Conservation (phyloP, 2,329 filamentous ascomycete genomes). For the Colletotrichum abscissum region DNA sequence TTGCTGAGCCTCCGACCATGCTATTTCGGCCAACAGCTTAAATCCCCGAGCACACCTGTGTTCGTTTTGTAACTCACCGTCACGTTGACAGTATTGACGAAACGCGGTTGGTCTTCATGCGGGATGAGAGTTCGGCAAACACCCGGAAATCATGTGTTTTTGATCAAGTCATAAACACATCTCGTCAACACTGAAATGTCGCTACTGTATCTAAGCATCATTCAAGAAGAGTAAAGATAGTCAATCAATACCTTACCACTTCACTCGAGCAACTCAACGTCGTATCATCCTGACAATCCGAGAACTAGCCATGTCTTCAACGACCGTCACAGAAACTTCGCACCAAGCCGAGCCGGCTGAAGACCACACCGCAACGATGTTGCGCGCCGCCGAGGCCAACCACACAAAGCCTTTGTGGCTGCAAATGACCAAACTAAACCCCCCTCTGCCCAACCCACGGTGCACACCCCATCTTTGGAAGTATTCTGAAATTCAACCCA, state of each 20-base stretch:
- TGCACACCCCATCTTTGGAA: conserved; percentile 48
- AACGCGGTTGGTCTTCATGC: neutral
- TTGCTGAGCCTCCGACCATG: neutral
- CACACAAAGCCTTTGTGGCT: conserved; percentile 53
- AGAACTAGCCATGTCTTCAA: conserved; percentile 8
- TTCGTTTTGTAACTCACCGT: neutral
- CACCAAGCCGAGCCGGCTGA: neutral
- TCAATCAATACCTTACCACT: too few species aligned
- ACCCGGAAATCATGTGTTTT: neutral
- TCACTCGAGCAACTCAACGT: neutral
- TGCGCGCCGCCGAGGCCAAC: conserved; percentile 19
- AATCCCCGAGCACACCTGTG: neutral
- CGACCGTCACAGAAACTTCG: conserved; percentile 2
- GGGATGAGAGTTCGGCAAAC: neutral
- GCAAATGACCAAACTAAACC: conserved; percentile 56
- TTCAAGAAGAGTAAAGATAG: neutral
- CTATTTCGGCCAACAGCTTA: neutral
- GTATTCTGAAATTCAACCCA: conserved; percentile 46
- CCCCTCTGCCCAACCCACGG: conserved; percentile 55
- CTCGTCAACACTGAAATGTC: neutral
- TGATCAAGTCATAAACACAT: neutral
- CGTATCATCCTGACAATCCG: neutral
- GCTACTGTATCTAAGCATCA: neutral
- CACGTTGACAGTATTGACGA: neutral
- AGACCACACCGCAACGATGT: conserved; percentile 7